A percentile compares a stretch with the other conserved stretches of the same genome.
phyloP scores from a whole-genome alignment of 192 early-diverging fungal species.

The Coemansia sp. region DNA sequence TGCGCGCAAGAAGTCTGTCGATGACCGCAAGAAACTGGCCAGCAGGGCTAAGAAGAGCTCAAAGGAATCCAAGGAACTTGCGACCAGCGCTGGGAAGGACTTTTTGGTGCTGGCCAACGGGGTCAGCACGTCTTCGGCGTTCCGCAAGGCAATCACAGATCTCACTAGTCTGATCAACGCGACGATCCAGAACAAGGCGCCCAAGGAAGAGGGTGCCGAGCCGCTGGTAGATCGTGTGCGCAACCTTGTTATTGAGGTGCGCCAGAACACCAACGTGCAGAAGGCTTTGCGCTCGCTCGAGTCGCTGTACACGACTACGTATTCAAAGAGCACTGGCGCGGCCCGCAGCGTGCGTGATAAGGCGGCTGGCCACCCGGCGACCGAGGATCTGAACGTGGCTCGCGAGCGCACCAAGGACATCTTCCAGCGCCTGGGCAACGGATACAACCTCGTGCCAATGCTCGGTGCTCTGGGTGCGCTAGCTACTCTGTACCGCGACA shows the following conservation, averaged over 20 bases:
- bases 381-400: conserved; percentile 25
- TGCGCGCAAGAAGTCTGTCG: conserved; percentile 26
- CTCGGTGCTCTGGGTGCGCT: conserved; percentile 20
- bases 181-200: conserved; percentile 24
- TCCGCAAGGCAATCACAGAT: conserved; percentile 35
- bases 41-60: conserved; percentile 29
- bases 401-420: conserved; percentile 22
- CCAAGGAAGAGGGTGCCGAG: conserved; percentile 4
- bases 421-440: conserved; percentile 35
- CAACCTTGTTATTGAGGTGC: conserved; percentile 33
- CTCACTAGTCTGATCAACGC: conserved; percentile 23
- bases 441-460: conserved; percentile 32
- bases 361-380: conserved; percentile 29
- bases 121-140: conserved; percentile 33
- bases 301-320: conserved; percentile 24
- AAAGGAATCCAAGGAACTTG: conserved; percentile 12
- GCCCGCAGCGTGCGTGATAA: conserved; percentile 14
- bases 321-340: conserved; percentile 6
- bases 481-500: conserved; percentile 32
- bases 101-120: conserved; percentile 31
- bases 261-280: conserved; percentile 21
- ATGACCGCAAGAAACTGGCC: conserved; percentile 40
- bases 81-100: conserved; percentile 30
- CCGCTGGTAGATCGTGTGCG: conserved; percentile 37
- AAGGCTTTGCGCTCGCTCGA: conserved; percentile 31